Evolutionary conservation across 2,329 filamentous ascomycete genomes (phyloP).

Genomic region (Pestalotiopsis sp.): DNA sequence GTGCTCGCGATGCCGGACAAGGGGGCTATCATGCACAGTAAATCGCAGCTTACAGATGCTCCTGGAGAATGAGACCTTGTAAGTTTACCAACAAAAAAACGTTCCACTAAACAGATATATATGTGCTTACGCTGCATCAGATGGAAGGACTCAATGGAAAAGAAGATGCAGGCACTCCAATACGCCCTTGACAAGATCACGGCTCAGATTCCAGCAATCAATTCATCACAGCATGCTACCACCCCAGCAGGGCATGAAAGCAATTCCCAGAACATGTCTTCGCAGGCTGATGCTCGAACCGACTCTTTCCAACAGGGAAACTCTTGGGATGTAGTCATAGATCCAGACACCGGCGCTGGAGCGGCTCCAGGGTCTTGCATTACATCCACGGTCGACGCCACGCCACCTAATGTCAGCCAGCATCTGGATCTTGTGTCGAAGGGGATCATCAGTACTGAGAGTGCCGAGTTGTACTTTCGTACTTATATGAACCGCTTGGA

Average conservation of each 20-base stretch:
- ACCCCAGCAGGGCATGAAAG: not conserved
- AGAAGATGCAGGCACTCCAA: not conserved
- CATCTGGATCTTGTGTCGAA: not conserved
- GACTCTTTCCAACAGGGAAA: not conserved
- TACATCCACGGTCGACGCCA: not conserved
- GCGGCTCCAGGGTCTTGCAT: not conserved
- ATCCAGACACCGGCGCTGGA: not conserved
- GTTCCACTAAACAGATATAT: not conserved
- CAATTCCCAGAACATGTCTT: not conserved
- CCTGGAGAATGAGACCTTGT: not conserved
- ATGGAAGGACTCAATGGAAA: not conserved
- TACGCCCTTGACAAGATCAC: not conserved
- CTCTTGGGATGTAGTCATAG: not conserved
- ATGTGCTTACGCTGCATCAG: not conserved
- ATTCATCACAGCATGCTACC: not conserved
- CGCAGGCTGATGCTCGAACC: fast-evolving
- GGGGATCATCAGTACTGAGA: not conserved
- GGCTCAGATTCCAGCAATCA: not conserved
- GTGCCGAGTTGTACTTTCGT: not conserved
- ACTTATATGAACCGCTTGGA: not conserved
- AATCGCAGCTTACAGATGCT: not conserved
- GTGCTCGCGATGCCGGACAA: not conserved
- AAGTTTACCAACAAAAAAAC: no score
- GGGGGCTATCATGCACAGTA: not conserved
- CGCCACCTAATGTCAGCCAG: not conserved